Evolutionary conservation across 495 filamentous ascomycete species (phyloP), one percentile per base, ranked within the genome.

Genomic region (Platismatia glauca): DNA sequence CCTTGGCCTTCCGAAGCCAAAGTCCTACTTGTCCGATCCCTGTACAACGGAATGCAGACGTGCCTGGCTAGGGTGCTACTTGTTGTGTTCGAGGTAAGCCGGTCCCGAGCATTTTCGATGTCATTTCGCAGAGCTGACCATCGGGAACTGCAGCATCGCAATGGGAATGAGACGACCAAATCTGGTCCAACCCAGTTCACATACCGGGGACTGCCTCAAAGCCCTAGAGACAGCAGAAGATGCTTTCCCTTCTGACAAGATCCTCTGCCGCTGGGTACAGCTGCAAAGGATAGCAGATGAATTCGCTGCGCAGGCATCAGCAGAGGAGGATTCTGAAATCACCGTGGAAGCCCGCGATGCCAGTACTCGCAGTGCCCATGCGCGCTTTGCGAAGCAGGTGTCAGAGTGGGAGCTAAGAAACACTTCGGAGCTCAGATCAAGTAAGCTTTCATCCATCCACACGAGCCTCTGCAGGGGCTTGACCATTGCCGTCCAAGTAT

Each of bases 11-110:
- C 65, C 76, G 35, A 57, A 63, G 18, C 74, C 72, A 55, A 81
- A 80, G 63, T 72, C 76, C 0, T 69, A 76, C 11, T 74, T 76
- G 13, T 77, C 81, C 4, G 82, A 91, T 60, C 74, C 85, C 1
- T 82, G 86, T 50, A 84, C 82, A 1, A 75, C 89, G 15, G 92
- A 96, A 73, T 79, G 85, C 24, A 77, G 89, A 63, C 78, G 93
- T 55, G 83, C 91, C 6, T 96, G 90, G 84, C 72, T 96, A 43
- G 81, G 81, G 1, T 92, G 89, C 68, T 96, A 95, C 72, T 93
- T 91, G 68, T 68, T 93, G 44, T 84, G 76, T 55, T 76, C 80
- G 31, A 82, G 78, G 78, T 82, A 73, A 66, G 80, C 69, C 9
- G 39, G 33, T 43, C 43, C 64, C 4, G 18, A 16, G 38, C 44